Base-by-base conservation (phyloP, 345 rosid species). In the Fremontodendron californicum region DNA sequence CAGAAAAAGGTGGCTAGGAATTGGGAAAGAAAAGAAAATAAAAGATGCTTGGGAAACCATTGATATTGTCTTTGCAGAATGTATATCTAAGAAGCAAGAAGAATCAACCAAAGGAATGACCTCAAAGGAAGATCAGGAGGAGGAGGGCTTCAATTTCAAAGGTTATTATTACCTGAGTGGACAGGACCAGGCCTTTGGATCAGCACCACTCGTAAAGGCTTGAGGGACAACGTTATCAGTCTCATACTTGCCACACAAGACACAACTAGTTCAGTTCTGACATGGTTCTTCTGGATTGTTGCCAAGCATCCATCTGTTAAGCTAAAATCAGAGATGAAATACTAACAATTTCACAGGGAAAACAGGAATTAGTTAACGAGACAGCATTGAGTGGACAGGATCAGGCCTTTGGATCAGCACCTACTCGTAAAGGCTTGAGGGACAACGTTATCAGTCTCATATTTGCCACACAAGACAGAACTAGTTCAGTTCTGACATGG, bases 401-500 rank as follows among this genome's bases (percentile, higher is more conserved):
- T 2, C 45, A 54, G 46, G 19, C 29, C 61, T 37, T 33, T 16
- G 65, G 51, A 46, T 64, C 71, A 7, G 46, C 35, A 1, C 21
- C 31, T 8, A 37, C 37, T 31, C 19, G 52, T 35, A 63, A 48
- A 48, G 6, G 16, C 13, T 12, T 78, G 18, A 78, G 76, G 43
- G 70, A 78, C 49, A 58, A 43, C 61, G 40, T 71, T 43, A 2
- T 71, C 23, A 46, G 69, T 42, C 45, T 78, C 46, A 43, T 78
- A 35, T 55, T 69, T 21, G 69, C 76, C 23, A 58, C 61, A 9
- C 46, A 71, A 42, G 80, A 78, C 70, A 68, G 76, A 29, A 55
- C 80, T 15, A 78, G 70, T 31, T n/a, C 60, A 4, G 75, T 74
- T 57, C 70, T 78, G 9, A 51, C 75, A 29, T 77, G 79, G 79